Conservation (phyloP, 2,329 filamentous ascomycete genomes). For the Alternaria infectoria region DNA sequence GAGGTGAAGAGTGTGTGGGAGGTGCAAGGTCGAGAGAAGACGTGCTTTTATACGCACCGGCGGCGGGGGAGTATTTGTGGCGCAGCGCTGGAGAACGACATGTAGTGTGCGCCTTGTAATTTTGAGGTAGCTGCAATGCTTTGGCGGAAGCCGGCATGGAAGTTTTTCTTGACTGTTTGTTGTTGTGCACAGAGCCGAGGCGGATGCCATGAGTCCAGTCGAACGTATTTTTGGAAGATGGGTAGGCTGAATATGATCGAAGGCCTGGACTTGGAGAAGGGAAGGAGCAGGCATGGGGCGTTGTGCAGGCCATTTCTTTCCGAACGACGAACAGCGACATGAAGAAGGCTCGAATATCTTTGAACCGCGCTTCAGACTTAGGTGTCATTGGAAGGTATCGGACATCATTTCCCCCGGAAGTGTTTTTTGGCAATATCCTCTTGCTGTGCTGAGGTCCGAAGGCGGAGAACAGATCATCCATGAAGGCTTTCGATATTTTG, state of each 20-base stretch:
- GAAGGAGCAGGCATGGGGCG: neutral
- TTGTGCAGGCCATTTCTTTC: too few species aligned
- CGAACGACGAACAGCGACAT: too few species aligned
- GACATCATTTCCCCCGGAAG: too few species aligned
- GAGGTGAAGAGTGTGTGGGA: neutral
- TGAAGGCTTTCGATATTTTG: fast-evolving
- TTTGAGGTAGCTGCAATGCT: neutral
- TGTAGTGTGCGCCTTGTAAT: too few species aligned
- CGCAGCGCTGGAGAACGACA: too few species aligned
- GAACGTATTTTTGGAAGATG: neutral
- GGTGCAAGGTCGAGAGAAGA: neutral
- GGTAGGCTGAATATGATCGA: neutral
- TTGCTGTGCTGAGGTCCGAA: too few species aligned
- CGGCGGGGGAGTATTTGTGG: neutral
- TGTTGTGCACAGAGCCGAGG: neutral
- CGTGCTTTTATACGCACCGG: neutral
- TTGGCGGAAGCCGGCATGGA: neutral
- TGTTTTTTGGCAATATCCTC: too few species aligned
- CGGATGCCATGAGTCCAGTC: neutral
- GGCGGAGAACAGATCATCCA: too few species aligned
- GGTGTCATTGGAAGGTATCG: too few species aligned
- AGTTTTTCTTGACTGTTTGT: fast-evolving
- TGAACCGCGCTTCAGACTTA: too few species aligned
- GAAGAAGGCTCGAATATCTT: too few species aligned
- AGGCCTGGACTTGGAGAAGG: neutral